Base-by-base conservation (phyloP, 108 stramenopile genomes). In the Discostella pseudostelligera region DNA sequence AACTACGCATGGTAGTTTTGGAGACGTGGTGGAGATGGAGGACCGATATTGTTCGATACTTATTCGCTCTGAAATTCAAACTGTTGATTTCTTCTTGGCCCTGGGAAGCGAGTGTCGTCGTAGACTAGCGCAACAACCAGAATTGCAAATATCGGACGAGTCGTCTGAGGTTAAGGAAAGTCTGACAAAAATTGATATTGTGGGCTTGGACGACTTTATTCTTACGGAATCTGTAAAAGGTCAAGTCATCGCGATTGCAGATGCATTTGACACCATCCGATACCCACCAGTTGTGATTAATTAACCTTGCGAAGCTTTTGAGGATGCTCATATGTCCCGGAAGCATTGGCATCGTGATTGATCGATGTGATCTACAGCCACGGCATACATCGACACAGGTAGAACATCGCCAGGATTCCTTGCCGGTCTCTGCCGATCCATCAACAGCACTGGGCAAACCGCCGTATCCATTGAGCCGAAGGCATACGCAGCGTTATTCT, bases 11-110 rank as follows among this genome's bases (percentile, higher is more conserved):
- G 43, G 1, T 63, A 44, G 8, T 32, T 14, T 8, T 53, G 40
- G 3, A 21, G 39, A 22, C 6, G 16, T 62, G 49, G 4, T 22
- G 2, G 17, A 49, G 47, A 6, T 48, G 19, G 24, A 60, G 22
- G 69, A 70, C 29, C 20, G 50, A 4, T 87, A 69, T 67, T 58
- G 83, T 21, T 49, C 59, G 10, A 51, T 84, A 2, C 54, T 83
- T 14, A 29, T 78, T 17, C 48, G 25, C 1, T 83, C 86, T 28
- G 83, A 84, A 69, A 44, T 68, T n/a, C 67, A 69, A 43, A 84
- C 79, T 3, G 44, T 84, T 36, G 43, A 60, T 24, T 84, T 84
- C 56, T 84, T 65, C 60, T 37, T 67, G 17, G 67, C 49, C 25
- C 66, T 65, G 16, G 57, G 24, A 47, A 45, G 13, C 16, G 53